phyloP scores from a whole-genome alignment of 2,329 filamentous ascomycete genomes.

The Paramyrothecium sp. region DNA sequence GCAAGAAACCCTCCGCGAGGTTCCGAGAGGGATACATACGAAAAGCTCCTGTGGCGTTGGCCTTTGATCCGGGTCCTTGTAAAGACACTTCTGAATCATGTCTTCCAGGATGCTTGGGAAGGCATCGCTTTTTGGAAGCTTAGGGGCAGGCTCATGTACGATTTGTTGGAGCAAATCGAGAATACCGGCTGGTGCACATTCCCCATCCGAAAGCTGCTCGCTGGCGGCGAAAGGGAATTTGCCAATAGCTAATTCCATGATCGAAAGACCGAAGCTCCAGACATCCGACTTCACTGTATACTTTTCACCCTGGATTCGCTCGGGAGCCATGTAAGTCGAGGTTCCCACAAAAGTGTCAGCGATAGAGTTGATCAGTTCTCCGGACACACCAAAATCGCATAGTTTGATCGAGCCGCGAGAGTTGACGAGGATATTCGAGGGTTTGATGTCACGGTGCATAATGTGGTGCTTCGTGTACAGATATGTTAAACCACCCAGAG shows the following conservation, averaged over 20 bases:
- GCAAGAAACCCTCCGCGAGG: not conserved
- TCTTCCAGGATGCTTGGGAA: constrained; percentile 94
- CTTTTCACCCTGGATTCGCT: constrained; percentile 93
- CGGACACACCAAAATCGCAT: constrained; percentile 98
- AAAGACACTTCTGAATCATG: constrained; percentile 94
- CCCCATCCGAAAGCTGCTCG: constrained; percentile 67
- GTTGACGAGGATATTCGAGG: constrained; percentile 96
- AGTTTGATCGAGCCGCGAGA: constrained; percentile 93
- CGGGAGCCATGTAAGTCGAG: constrained; percentile 98
- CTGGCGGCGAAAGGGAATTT: constrained; percentile 90
- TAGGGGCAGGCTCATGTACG: constrained; percentile 92
- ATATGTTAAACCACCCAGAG: constrained; percentile 89
- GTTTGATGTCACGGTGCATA: constrained; percentile 99
- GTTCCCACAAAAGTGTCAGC: constrained; percentile 98
- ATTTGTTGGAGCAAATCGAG: constrained; percentile 95
- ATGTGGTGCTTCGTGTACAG: constrained; percentile 95
- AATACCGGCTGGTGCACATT: constrained; percentile 88
- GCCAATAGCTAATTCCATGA: constrained; percentile 97
- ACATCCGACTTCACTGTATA: constrained; percentile 99
- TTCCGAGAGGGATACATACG: constrained; percentile 51
- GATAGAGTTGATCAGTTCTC: constrained; percentile 95
- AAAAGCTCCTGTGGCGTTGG: constrained; percentile 93
- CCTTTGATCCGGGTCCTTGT: constrained; percentile 83
- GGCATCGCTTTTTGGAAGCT: constrained; percentile 92
- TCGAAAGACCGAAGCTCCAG: constrained; percentile 92